Evolutionary conservation across 306 rosid species (phyloP).

Genomic region (Medicago truncatula): MtrunA17r5.0-ANR NC_053042.1:43563001-43563500

Average conservation of each 20-base stretch:
- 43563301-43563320: constrained; percentile 8
- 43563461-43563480: constrained; percentile 68
- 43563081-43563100: constrained; percentile 56
- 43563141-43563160: constrained; percentile 78
- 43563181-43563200: constrained; percentile 55
- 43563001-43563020: constrained; percentile 26
- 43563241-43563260: constrained; percentile 25
- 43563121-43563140: constrained; percentile 75
- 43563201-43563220: constrained; percentile 39
- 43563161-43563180: constrained; percentile 74
- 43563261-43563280: constrained; percentile 19
- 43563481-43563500: constrained; percentile 76
- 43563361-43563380: too few relatives aligned
- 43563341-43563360: too few relatives aligned
- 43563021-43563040: constrained; percentile 92
- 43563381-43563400: constrained; percentile 2
- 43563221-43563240: constrained; percentile 15
- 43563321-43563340: constrained; percentile 3
- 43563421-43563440: background rate
- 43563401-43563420: constrained; percentile 15
- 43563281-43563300: background rate
- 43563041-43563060: constrained; percentile 73
- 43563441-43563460: constrained; percentile 27
- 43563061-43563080: constrained; percentile 89
- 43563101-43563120: constrained; percentile 70